Base-by-base conservation (phyloP, 805 yeast genomes). In the Zygosaccharomyces bailii region DNA sequence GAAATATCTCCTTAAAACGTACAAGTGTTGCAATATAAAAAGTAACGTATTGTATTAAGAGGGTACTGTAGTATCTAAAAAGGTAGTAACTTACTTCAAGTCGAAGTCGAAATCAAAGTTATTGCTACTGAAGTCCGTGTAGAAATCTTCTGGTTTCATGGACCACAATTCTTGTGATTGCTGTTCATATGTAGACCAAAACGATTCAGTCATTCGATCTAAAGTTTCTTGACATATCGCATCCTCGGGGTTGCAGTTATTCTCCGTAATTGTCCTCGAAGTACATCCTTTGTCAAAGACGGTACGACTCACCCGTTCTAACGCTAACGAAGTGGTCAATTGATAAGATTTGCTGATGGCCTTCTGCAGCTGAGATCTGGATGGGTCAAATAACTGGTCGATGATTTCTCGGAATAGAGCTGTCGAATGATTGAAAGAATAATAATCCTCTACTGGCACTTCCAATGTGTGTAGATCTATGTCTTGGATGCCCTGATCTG, bases 261-360 rank as follows among this genome's bases (percentile, higher is more conserved):
- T 35, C 24, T 59, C 63, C 2, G 53, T 46, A 33, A 44, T 42
- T 5, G 45, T 43, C 37, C 65, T 47, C 8, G 57, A 51, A 13
- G 48, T 48, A 8, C 50, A 34, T 11, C 55, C 63, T 34, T 50
- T 55, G 11, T 47, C 43, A 23, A 60, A 57, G 6, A 60, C 45
- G 4, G 45, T 48, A 31, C 57, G 51, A 25, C 58, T 57, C 5
- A 56, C 51, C 11, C 52, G 45, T 42, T 60, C 60, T 7, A 60
- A 33, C 2, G 57, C 61, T 13, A 57, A 29, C 3, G 56, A 39
- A 8, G 59, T 42, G 11, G 46, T 45, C 17, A 57, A 36, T 4
- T 48, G 51, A 23, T 50, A 54, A 14, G 59, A 57, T 2, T 49
- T 44, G 8, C 48, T 33, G 10, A 54, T 43, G 4, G 48, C 31